Evolutionary conservation across 148 eudicot species (phyloP).

Genomic region (Rhododendron ferrugineum): DNA sequence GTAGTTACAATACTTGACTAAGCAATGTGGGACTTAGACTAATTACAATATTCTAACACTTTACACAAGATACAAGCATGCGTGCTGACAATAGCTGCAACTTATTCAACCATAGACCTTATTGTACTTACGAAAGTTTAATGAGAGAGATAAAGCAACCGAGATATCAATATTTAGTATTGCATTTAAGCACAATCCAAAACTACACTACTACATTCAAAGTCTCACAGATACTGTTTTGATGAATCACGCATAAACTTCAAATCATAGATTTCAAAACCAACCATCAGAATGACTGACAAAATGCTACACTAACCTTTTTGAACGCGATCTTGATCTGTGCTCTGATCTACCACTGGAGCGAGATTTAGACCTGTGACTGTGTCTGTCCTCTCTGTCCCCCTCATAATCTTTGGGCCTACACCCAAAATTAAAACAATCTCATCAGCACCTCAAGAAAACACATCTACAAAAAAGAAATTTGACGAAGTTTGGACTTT

Average conservation of each 20-base stretch:
- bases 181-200: not conserved
- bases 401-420: conserved; percentile 17
- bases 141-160: too few relatives aligned
- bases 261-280: not conserved
- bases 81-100: not conserved
- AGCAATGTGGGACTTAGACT: too few relatives aligned
- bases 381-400: conserved; percentile 61
- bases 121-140: not conserved
- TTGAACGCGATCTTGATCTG: conserved; percentile 74
- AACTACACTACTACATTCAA: not conserved
- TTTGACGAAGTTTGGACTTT: not conserved
- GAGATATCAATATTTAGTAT: not conserved
- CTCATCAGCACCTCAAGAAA: not conserved
- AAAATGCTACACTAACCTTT: conserved; percentile 34
- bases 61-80: not conserved
- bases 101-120: not conserved
- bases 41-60: not conserved
- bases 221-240: not conserved
- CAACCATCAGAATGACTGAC: not conserved
- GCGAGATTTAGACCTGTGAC: conserved; percentile 66
- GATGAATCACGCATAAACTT: not conserved
- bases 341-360: conserved; percentile 68
- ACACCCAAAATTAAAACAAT: not conserved
- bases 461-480: not conserved
- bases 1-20: too few relatives aligned